Base-by-base conservation (phyloP, 2,329 filamentous ascomycete genomes). In the Lachnellula subtilissima region DNA sequence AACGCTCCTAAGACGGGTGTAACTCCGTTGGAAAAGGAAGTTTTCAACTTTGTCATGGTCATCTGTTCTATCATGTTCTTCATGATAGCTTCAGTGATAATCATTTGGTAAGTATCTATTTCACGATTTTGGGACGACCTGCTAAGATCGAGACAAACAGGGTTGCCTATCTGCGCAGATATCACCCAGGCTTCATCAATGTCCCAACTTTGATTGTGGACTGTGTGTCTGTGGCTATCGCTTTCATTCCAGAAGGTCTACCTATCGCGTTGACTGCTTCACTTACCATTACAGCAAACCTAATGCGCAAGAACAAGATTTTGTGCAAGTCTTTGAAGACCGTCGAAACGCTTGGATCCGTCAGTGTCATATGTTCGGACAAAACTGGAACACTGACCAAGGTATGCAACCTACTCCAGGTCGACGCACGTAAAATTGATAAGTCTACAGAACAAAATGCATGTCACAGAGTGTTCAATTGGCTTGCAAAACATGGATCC, bases 301-400 rank as follows among this genome's bases (percentile, higher is more conserved):
- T 88, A 63, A 91, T 92, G 88, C 79, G 79, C 60, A 85, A 86
- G 72, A 86, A 91, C 70, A 87, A 87, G 67, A 84, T 91, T 45
- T 78, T 91, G 8, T 91, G 87, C 82, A 91, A 91, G 72, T 89
- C 85, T 0, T 76, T 92, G 48, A 89, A 89, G 72, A 91, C 88
- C 0, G 87, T 90, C 0, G 88, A 91, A 71, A 91, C 87, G 0
- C 77, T 91, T 0, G 88, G 88, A 0, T 79, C 84, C 0, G 87
- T 90, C 1, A 87, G 85, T 0, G 81, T 89, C 7, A 85, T 91
- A 42, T 89, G 87, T 68, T 89, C 86, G 0, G 88, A 91, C 69
- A 91, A 91, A 74, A 91, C 87, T 0, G 88, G 88, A 3, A 88
- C 85, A 0, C 72, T 88, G 54, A 88, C 85, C 4, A 68, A 68